Evolutionary conservation across 768 basidiomycete species (phyloP).

Genomic region (Mycena sanguinolenta): DNA sequence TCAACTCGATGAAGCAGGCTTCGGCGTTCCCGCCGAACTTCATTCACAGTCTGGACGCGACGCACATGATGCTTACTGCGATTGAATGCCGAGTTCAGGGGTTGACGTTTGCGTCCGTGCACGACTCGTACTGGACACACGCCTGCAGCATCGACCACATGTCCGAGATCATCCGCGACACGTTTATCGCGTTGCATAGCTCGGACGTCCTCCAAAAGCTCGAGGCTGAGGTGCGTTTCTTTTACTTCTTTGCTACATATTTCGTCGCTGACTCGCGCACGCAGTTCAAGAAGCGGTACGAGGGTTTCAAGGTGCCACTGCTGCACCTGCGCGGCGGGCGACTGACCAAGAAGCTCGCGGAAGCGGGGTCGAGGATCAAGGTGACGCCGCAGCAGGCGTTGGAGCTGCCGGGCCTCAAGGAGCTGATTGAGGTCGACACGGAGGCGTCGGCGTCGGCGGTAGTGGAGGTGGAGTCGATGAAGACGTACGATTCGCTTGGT

Average conservation of each 20-base stretch:
- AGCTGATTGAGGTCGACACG: conserved; percentile 51
- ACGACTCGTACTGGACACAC: conserved; percentile 99
- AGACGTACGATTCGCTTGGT: conserved; percentile 36
- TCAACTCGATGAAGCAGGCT: conserved; percentile 89
- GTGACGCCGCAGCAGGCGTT: conserved; percentile 57
- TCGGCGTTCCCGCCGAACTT: conserved; percentile 99
- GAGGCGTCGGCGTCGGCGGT: conserved; percentile 51
- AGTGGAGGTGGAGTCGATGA: conserved; percentile 44
- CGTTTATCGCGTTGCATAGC: conserved; percentile 93
- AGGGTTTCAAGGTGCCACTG: conserved; percentile 76
- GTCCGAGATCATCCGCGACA: conserved; percentile 91
- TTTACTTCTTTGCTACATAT: not conserved
- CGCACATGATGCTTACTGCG: conserved; percentile 98
- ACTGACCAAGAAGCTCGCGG: conserved; percentile 56
- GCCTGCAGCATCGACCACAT: conserved; percentile 88
- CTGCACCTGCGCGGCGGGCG: conserved; percentile 54
- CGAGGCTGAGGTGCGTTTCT: conserved; percentile 74
- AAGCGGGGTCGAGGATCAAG: conserved; percentile 60
- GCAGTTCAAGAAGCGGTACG: conserved; percentile 85
- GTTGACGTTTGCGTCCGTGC: conserved; percentile 93
- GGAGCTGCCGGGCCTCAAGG: conserved; percentile 45
- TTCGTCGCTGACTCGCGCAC: conserved; percentile 14
- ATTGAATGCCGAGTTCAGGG: conserved; percentile 84
- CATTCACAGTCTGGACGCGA: conserved; percentile 96
- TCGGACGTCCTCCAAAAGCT: conserved; percentile 85